A percentile compares a stretch with the other conserved stretches of the same genome.
These are phyloP conservation scores for Murraya paniculata DNA, from an alignment of 345 rosid genomes.

Conservation along the genomic window DNA sequence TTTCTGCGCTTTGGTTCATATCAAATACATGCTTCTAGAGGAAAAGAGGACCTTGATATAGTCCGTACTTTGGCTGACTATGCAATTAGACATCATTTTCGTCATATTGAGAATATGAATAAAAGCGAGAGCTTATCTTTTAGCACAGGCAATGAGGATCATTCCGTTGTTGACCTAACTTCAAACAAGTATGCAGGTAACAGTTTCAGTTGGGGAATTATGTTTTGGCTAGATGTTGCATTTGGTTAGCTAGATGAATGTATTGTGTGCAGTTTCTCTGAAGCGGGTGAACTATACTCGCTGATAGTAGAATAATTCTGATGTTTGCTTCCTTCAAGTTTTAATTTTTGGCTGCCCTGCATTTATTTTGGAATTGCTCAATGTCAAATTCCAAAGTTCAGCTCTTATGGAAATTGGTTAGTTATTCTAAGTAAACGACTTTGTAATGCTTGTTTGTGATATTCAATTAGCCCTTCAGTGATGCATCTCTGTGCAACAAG, in stretches of 20 bases:
- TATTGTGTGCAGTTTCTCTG: not conserved
- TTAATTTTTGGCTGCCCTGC: not conserved
- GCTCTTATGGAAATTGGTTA: not conserved
- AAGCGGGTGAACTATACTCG: not conserved
- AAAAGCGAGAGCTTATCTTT: constrained; percentile 87
- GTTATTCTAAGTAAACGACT: not conserved
- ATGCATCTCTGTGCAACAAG: not conserved
- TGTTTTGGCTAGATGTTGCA: not conserved
- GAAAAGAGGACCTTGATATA: constrained; percentile 80
- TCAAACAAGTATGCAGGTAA: constrained; percentile 97
- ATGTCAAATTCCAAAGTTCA: not conserved
- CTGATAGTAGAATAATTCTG: not conserved
- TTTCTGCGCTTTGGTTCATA: constrained; percentile 90
- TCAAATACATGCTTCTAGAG: constrained; percentile 91
- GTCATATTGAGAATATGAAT: constrained; percentile 75
- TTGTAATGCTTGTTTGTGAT: not conserved
- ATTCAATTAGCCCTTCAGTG: not conserved
- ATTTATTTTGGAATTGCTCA: not conserved
- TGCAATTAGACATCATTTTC: constrained; percentile 87
- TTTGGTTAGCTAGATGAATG: not conserved
- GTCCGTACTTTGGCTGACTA: constrained; percentile 83
- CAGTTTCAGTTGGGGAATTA: not conserved
- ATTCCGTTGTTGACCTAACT: constrained; percentile 81
- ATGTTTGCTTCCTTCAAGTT: not conserved
- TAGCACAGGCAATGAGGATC: constrained; percentile 71